These are phyloP conservation scores for Mycena citricolor DNA, from an alignment of 1,284 basidiomycete species.

Conservation along the genomic window DNA sequence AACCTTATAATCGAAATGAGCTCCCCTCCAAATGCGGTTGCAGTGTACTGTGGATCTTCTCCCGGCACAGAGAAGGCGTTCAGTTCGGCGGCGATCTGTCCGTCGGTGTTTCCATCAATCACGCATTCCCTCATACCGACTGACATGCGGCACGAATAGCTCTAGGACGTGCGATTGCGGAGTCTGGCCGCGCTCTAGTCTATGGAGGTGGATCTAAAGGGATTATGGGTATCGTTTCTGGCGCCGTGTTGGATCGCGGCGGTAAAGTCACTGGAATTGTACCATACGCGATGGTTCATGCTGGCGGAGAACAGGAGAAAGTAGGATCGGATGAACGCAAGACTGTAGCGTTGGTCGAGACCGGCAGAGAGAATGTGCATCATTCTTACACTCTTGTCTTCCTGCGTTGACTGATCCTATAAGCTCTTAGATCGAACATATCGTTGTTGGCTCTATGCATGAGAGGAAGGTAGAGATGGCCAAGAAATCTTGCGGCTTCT, in stretches of 20 bases:
- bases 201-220: constrained; percentile 87
- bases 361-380: constrained; percentile 44
- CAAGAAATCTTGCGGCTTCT: constrained; percentile 71
- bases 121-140: constrained; percentile 5
- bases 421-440: constrained; percentile 41
- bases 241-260: constrained; percentile 62
- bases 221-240: constrained; percentile 85
- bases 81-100: constrained; percentile 68
- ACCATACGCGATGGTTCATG: constrained; percentile 72
- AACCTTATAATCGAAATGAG: constrained; percentile 4
- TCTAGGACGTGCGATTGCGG: constrained; percentile 73
- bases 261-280: constrained; percentile 83
- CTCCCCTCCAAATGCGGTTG: constrained; percentile 43
- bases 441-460: constrained; percentile 87
- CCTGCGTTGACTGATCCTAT: too few species aligned
- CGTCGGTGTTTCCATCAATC: constrained; percentile 29
- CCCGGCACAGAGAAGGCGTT: constrained; percentile 62
- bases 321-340: constrained; percentile 35
- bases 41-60: constrained; percentile 82
- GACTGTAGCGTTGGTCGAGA: constrained; percentile 39
- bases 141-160: constrained; percentile 40
- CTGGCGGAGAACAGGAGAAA: constrained; percentile 58
- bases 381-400: too few species aligned
- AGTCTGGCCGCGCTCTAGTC: constrained; percentile 64
- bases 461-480: constrained; percentile 91